Base-by-base conservation (phyloP, 345 rosid species). In the Nasturtium officinale region DNA sequence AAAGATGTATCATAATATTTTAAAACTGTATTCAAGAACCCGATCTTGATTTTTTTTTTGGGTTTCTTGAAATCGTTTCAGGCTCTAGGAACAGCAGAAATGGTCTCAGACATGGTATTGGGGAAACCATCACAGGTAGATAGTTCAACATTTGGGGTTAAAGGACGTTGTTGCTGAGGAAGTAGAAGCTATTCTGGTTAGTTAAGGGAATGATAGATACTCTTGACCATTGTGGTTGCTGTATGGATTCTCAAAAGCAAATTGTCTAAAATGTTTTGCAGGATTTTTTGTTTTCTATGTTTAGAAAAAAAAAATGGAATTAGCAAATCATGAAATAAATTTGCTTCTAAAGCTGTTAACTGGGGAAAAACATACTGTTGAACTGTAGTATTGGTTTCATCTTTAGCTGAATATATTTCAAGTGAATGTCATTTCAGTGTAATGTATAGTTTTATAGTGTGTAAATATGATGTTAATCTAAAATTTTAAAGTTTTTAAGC, bases 71-170 rank as follows among this genome's bases (percentile, higher is more conserved):
- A 61, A 74, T 77, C 56, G 65, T 79, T 48, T 38, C 85, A 87
- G 97, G 96, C 97, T 66, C 80, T 89, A 71, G 96, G 91, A 42
- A 90, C 97, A 52, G 95, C 94, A 17, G 98, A 94, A 82, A 85
- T 93, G 92, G 84, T 89, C 65, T 80, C 76, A 57, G 90, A 89
- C 70, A 87, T 90, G 88, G 87, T 93, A 51, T 37, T 87, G 69
- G 84, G 87, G 71, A 89, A 83, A 57, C 78, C 89, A 62, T 67
- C 76, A 7, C 59, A 71, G 37, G 86, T 88, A 25, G 88, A 81
- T 77, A 43, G 55, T 65, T 65, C 85, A 35, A 61, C 85, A 62
- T 93, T 90, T 83, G 51, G 81, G 18, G 79, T 88, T 78, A 74
- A 79, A 59, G 83, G 82, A 60, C 82, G 53, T 5, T 69, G 71